Base-by-base conservation (phyloP, 108 stramenopile genomes). In the Cyclostephanos tholiformis region DNA sequence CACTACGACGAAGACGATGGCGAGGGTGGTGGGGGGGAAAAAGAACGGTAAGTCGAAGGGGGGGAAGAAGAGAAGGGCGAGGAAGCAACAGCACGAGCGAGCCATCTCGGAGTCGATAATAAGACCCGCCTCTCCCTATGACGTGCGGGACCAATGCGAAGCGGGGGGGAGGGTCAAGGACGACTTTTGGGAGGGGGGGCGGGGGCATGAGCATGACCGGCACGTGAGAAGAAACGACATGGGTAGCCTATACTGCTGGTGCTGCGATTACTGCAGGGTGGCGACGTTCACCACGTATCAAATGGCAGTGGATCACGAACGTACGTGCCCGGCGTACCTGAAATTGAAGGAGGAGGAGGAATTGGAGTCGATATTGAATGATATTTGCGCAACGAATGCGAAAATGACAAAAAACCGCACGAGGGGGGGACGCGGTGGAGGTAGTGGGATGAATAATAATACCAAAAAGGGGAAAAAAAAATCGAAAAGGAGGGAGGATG, bases 201-300 rank as follows among this genome's bases (percentile, higher is more conserved):
- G 3, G 16, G 44, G 16, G 44, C 2, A 14, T 12, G 16, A 14
- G 44, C 16, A 46, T 3, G 14, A 46, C 0, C 14, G 16, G 44
- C 32, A 32, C 32, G 32, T 32, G 32, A 4, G 4, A 32, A 14
- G 44, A 14, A 41, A 41, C 41, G 41, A 10, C 41, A 9, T 9
- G 11, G 41, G 1, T 9, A 1, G 11, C 1, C 0, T 46, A 14
- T 46, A 46, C 44, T 16, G 35, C 43, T 70, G 57, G 58, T 43
- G 69, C 49, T 72, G 71, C 46, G 71, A 72, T 63, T 72, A 63
- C 52, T 72, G 71, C 25, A 60, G 63, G 20, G 63, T 27, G 17
- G 71, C 71, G 19, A 41, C 72, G n/a, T 72, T 72, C 43, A 63
- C 63, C 1, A 72, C 72, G 14, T 72, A 64, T 62, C 63, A 61